Evolutionary conservation across 139 green algal genomes (phyloP).

Genomic region (Pleodorina starrii): DNA sequence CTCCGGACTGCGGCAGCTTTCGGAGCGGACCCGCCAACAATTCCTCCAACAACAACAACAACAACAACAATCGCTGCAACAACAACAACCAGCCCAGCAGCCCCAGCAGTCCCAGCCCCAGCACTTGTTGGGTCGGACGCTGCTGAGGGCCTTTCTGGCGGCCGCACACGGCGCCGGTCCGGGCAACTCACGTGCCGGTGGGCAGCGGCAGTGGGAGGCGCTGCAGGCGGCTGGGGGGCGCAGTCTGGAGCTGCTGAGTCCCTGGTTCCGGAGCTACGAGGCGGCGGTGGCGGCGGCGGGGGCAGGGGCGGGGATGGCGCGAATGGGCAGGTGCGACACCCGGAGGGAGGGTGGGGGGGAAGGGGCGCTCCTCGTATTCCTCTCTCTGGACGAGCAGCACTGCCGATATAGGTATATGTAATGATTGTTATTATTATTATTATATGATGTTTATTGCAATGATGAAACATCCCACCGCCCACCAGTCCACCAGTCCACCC

Average conservation of each 20-base stretch:
- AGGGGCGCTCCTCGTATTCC: no score
- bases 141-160: background rate
- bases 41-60: background rate
- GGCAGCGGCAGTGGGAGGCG: conserved; percentile 23
- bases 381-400: no score
- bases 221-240: conserved; percentile 1
- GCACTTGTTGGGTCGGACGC: background rate
- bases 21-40: background rate
- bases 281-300: conserved; percentile 29
- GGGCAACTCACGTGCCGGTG: background rate
- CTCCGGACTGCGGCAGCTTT: background rate
- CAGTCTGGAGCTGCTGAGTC: conserved; percentile 6
- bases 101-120: background rate
- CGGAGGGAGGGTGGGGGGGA: no score
- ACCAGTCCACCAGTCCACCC: no score
- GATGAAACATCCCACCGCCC: no score
- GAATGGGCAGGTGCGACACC: no score
- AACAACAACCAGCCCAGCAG: background rate
- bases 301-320: background rate
- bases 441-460: no score
- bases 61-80: no score
- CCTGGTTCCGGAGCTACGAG: conserved; percentile 41
- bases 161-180: background rate
- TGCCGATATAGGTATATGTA: no score
- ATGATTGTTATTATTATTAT: no score